Percentiles rank a stretch among this genome's conserved stretches.
Evolutionary conservation across 129 eudicot genomes (phyloP).

Genomic region (Flaveria sonorensis): DNA sequence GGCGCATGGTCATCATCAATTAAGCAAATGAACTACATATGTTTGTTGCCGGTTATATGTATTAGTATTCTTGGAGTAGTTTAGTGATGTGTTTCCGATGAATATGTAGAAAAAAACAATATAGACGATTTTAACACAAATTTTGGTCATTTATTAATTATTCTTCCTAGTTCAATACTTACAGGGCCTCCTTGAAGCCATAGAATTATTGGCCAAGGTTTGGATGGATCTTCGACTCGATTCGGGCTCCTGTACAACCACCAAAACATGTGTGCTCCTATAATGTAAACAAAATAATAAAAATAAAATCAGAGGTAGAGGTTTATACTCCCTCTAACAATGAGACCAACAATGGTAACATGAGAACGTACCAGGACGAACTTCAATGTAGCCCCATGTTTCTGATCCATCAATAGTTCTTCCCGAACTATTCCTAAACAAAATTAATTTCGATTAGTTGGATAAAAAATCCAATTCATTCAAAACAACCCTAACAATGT

Average conservation of each 20-base stretch:
- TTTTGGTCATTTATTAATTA: not conserved
- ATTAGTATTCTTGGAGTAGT: too few species aligned
- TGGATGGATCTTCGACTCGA: conserved; percentile 48
- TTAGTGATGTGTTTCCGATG: too few species aligned
- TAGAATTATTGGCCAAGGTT: conserved; percentile 57
- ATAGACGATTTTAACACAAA: not conserved
- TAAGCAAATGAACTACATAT: not conserved
- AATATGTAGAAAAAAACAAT: too few species aligned
- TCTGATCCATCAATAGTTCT: conserved; percentile 41
- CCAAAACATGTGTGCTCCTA: conserved; percentile 68
- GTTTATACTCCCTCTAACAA: not conserved
- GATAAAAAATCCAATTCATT: too few species aligned
- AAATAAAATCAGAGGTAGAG: not conserved
- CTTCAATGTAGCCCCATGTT: conserved; percentile 60
- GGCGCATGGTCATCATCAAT: not conserved
- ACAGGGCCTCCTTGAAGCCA: conserved; percentile 79
- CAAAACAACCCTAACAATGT: too few species aligned
- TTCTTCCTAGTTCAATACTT: conserved; percentile 24
- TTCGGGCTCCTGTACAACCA: conserved; percentile 58
- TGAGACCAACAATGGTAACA: not conserved
- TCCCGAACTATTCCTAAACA: not conserved
- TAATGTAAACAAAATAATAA: conserved; percentile 8
- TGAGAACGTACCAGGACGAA: conserved; percentile 45
- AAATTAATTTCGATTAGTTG: too few species aligned
- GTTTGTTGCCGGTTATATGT: too few species aligned